phyloP scores from a whole-genome alignment of 257 asterid species.

The Oldenlandia corymbosa region DNA sequence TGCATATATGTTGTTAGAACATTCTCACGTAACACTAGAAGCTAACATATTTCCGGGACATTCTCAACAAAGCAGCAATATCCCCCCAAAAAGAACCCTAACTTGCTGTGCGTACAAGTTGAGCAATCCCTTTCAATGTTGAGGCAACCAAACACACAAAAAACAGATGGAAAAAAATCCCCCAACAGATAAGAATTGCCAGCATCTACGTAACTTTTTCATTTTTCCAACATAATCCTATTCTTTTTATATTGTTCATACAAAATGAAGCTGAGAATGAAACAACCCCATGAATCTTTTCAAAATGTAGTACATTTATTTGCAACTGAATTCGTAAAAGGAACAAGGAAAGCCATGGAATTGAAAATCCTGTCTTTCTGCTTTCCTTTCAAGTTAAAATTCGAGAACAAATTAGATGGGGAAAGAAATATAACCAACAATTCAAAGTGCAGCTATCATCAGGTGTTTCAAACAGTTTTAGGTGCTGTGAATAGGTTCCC shows the following conservation, averaged over 20 bases:
- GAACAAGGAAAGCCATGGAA: no score
- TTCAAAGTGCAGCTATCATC: not conserved
- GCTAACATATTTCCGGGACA: not conserved
- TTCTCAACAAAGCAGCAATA: not conserved
- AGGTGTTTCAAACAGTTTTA: slow-evolving; percentile 3
- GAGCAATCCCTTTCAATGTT: not conserved
- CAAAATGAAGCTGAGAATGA: no score
- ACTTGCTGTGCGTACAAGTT: not conserved
- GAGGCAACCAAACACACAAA: not conserved
- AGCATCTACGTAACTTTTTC: no score
- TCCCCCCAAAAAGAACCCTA: no score
- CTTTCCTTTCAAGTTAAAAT: not conserved
- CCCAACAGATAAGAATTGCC: no score
- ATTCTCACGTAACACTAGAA: not conserved
- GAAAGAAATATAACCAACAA: slow-evolving; percentile 1
- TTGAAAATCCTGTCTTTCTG: no score
- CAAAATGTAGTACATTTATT: no score
- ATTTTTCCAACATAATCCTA: no score
- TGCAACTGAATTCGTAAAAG: no score
- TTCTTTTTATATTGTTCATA: no score
- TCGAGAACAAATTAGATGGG: not conserved
- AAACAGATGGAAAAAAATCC: no score
- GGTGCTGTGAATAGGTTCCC: slow-evolving; percentile 49
- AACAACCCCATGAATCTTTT: no score
- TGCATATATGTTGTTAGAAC: not conserved